Evolutionary conservation across 495 filamentous ascomycete genomes (phyloP).

Genomic region (Neurospora sp.): DNA sequence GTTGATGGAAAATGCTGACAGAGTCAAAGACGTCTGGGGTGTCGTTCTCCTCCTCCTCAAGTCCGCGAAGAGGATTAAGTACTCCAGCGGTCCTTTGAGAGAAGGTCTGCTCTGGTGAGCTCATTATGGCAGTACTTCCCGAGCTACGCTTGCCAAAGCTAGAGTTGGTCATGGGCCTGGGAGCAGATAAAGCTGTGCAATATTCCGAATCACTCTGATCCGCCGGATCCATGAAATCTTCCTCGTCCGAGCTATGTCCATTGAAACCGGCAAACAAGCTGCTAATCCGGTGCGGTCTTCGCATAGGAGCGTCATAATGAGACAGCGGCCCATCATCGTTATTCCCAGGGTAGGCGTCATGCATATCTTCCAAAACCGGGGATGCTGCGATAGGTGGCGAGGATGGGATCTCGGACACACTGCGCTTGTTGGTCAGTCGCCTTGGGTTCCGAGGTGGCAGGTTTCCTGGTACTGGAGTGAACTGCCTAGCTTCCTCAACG

Average conservation of each 20-base stretch:
- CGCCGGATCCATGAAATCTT: slow-evolving; percentile 43
- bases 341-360: slow-evolving; percentile 68
- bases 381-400: slow-evolving; percentile 30
- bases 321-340: slow-evolving; percentile 73
- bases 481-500: slow-evolving; percentile 27
- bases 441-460: slow-evolving; percentile 43
- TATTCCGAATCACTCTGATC: slow-evolving; percentile 58
- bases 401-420: slow-evolving; percentile 36
- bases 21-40: slow-evolving; percentile 19
- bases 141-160: slow-evolving; percentile 28
- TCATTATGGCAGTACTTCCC: slow-evolving; percentile 4
- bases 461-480: slow-evolving; percentile 41
- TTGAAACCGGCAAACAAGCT: slow-evolving; percentile 82
- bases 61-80: slow-evolving; percentile 15
- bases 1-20: slow-evolving; percentile 10
- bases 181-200: slow-evolving; percentile 53
- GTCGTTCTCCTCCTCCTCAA: slow-evolving; percentile 7
- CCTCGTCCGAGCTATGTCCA: slow-evolving; percentile 45
- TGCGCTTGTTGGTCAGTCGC: slow-evolving; percentile 34
- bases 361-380: slow-evolving; percentile 29
- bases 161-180: slow-evolving; percentile 32
- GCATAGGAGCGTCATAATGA: slow-evolving; percentile 47
- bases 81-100: slow-evolving; percentile 12
- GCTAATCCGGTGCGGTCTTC: slow-evolving; percentile 63
- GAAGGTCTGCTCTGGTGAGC: slow-evolving; percentile 25